phyloP scores from a whole-genome alignment of 2,329 filamentous ascomycete genomes.

The Aspergillus nomiae region DNA sequence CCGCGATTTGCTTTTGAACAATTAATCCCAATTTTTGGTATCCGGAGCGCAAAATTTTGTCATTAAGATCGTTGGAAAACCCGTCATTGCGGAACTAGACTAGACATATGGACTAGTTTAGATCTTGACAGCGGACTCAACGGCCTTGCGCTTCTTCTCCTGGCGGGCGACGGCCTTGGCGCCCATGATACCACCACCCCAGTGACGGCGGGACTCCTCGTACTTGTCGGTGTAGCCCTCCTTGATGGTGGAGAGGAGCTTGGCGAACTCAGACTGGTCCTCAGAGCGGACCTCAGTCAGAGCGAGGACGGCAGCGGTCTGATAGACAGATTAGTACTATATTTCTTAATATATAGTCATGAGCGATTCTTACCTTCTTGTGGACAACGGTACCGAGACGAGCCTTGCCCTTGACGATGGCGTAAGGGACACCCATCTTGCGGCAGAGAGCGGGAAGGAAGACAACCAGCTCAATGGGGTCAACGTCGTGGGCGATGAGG shows the following conservation, averaged over 20 bases:
- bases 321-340: conserved; percentile 27
- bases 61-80: conserved; percentile 28
- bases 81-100: conserved; percentile 26
- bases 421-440: conserved; percentile 99
- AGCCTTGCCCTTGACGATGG: conserved; percentile 99
- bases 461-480: conserved; percentile 99
- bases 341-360: too few species aligned
- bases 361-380: conserved; percentile 75
- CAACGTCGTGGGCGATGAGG: conserved; percentile 98
- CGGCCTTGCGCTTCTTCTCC: conserved; percentile 91
- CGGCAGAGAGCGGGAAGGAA: conserved; percentile 98
- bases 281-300: conserved; percentile 95
- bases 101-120: conserved; percentile 54
- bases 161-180: conserved; percentile 79
- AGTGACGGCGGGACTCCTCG: conserved; percentile 87
- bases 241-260: conserved; percentile 95
- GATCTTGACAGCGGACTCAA: conserved; percentile 97
- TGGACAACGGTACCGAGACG: conserved; percentile 98
- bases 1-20: conserved; percentile 17
- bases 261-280: conserved; percentile 97
- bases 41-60: conserved; percentile 15
- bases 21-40: conserved; percentile 23
- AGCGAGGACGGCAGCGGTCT: conserved; percentile 95
- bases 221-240: conserved; percentile 96
- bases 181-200: conserved; percentile 99